Base-by-base conservation (phyloP, 176 grass and related monocot genomes). In the Eleusine indica region DNA sequence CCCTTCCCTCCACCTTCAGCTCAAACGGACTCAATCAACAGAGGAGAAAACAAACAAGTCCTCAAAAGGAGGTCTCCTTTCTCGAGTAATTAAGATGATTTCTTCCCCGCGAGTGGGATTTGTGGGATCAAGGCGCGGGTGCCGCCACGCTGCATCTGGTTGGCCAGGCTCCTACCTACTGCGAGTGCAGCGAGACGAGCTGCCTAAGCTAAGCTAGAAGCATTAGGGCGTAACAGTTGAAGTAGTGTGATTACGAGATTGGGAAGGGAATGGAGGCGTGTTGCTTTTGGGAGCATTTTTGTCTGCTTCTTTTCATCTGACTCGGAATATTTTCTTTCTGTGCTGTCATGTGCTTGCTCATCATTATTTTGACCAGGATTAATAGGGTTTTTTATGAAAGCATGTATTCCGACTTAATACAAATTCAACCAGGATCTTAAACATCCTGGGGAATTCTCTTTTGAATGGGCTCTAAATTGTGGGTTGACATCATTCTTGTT, bases 211-310 rank as follows among this genome's bases (percentile, higher is more conserved):
- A 81, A 51, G 32, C 32, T 35, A 35, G 32, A 35, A 51, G 73
- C 69, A 76, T 76, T 70, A 70, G 78, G 70, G 35, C 4, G 77
- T 52, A 22, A 68, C 78, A 75, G 72, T 58, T 4, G 64, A 9
- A 19, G 65, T 11, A 60, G 61, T 64, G 16, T 67, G 65, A 56
- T 79, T 67, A 53, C 47, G 60, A 86, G 60, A 86, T 80, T 74
- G 69, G 77, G 60, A 80, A 6, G 32, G 53, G 47, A 19, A 46
- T 5, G 70, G 60, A 66, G 57, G 38, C 71, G 60, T 39, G 51
- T 76, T 82, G 71, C 79, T 87, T 82, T 87, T 71, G 71, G 78
- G 40, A 38, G 71, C 81, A 35, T 43, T 79, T 80, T 80, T 83
- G 67, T 79, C 60, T 74, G 60, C 74, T 42, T 75, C 71, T 56